Percentiles rank a stretch among this genome's conserved stretches.
phyloP scores from a whole-genome alignment of 352 stramenopile species.

The Phytophthora capsici region DNA sequence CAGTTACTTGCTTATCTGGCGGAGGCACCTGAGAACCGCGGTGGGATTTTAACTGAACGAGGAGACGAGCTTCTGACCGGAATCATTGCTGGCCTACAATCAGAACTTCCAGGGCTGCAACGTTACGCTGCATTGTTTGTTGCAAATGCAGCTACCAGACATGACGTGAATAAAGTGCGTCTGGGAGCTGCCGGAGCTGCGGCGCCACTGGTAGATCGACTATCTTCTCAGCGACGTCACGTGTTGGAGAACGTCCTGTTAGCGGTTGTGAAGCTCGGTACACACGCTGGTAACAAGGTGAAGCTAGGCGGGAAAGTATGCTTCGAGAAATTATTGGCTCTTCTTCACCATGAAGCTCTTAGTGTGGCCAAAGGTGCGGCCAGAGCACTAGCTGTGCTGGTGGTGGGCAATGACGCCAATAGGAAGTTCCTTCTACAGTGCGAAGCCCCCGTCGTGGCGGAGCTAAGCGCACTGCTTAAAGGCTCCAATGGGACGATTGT shows the following conservation, averaged over 20 bases:
- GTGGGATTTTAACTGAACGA: slow-evolving; percentile 48
- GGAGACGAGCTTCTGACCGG: slow-evolving; percentile 42
- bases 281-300: slow-evolving; percentile 79
- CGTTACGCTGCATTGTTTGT: slow-evolving; percentile 63
- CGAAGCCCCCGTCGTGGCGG: slow-evolving; percentile 52
- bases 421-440: slow-evolving; percentile 74
- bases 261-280: slow-evolving; percentile 72
- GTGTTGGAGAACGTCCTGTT: slow-evolving; percentile 77
- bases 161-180: slow-evolving; percentile 64
- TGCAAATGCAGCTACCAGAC: slow-evolving; percentile 64
- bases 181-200: slow-evolving; percentile 57
- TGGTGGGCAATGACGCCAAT: slow-evolving; percentile 75
- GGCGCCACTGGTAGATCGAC: slow-evolving; percentile 56
- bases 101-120: slow-evolving; percentile 62
- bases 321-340: slow-evolving; percentile 71
- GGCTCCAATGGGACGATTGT: slow-evolving; percentile 70
- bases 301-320: slow-evolving; percentile 76
- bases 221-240: slow-evolving; percentile 71
- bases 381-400: slow-evolving; percentile 62
- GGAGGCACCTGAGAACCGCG: slow-evolving; percentile 53
- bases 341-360: slow-evolving; percentile 71
- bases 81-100: slow-evolving; percentile 53
- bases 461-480: slow-evolving; percentile 70
- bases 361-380: slow-evolving; percentile 71
- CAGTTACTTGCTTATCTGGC: slow-evolving; percentile 60